phyloP scores from a whole-genome alignment of 139 green algal genomes.

The Penium margaritaceum region DNA sequence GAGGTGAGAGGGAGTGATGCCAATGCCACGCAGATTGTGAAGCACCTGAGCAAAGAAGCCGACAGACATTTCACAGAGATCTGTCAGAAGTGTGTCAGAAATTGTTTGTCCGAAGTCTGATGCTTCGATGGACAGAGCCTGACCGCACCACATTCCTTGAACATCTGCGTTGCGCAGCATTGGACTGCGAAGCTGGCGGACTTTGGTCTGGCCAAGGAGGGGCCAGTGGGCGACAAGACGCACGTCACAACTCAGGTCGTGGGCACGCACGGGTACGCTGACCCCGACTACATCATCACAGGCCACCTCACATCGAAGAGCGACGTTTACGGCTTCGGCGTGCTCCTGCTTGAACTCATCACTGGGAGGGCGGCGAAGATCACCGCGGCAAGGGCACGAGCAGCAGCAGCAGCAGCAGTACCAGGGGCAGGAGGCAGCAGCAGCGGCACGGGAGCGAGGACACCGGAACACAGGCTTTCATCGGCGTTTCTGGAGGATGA shows the following conservation, averaged over 20 bases:
- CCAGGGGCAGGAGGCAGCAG: background rate
- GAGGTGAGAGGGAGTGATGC: no score
- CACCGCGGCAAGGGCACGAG: background rate
- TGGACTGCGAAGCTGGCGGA: constrained; percentile 47
- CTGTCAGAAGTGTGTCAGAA: no score
- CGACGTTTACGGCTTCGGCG: constrained; percentile 57
- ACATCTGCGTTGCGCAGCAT: no score
- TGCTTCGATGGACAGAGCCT: no score
- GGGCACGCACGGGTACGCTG: constrained; percentile 57
- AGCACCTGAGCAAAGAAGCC: no score
- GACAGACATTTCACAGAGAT: no score
- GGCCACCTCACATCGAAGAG: constrained; percentile 52
- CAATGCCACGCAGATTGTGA: no score
- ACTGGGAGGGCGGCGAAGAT: constrained; percentile 37
- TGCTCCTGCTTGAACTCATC: constrained; percentile 58
- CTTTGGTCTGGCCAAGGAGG: constrained; percentile 52
- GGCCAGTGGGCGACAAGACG: constrained; percentile 43
- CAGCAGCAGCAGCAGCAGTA: background rate
- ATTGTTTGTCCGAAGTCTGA: no score
- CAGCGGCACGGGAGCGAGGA: constrained; percentile 8
- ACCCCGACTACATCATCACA: constrained; percentile 55
- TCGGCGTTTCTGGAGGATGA: no score
- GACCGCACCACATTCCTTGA: no score
- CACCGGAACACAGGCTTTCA: no score
- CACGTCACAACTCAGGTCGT: constrained; percentile 46